Conservation (phyloP, 2,329 filamentous ascomycete genomes). For the Phoma herbarum region DNA sequence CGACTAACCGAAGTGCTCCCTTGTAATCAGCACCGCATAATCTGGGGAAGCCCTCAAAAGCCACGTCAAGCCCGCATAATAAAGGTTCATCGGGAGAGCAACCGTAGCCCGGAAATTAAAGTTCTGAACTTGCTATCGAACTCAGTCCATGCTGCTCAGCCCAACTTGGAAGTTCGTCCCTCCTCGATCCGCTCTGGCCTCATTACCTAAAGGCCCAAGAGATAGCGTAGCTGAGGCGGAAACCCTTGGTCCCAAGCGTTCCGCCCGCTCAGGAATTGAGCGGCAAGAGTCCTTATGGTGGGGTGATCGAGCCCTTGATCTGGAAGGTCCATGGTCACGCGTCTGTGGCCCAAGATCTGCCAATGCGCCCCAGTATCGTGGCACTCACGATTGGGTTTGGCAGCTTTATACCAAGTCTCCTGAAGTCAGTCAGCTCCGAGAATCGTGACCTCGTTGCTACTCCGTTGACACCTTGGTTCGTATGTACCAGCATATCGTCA, state of each 20-base stretch:
- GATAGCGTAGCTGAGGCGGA: slow-evolving; percentile 24
- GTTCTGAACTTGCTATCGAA: slow-evolving; percentile 1
- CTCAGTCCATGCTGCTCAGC: slow-evolving; percentile 2
- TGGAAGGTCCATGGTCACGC: slow-evolving; percentile 13
- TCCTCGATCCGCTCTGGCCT: slow-evolving; percentile 11
- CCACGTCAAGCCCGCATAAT: not conserved
- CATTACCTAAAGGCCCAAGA: slow-evolving; percentile 16
- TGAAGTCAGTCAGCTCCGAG: slow-evolving; percentile 1
- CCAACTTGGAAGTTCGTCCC: slow-evolving; percentile 4
- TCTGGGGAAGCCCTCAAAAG: slow-evolving; percentile 4
- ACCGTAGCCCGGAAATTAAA: slow-evolving; percentile 16
- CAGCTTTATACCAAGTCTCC: slow-evolving; percentile 9
- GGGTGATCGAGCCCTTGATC: slow-evolving; percentile 11
- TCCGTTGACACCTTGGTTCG: not conserved
- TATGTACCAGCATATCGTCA: not conserved
- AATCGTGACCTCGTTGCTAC: slow-evolving; percentile 1
- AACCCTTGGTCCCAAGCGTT: slow-evolving; percentile 35
- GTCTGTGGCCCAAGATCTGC: slow-evolving; percentile 15
- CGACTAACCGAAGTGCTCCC: not conserved
- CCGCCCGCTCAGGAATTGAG: slow-evolving; percentile 20
- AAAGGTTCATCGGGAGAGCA: slow-evolving; percentile 5
- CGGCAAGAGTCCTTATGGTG: slow-evolving; percentile 18
- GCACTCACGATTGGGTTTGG: not conserved
- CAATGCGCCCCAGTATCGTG: slow-evolving; percentile 25
- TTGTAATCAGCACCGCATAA: not conserved